Base-by-base conservation (phyloP, 768 basidiomycete species). In the Mycena leptocephala region DNA sequence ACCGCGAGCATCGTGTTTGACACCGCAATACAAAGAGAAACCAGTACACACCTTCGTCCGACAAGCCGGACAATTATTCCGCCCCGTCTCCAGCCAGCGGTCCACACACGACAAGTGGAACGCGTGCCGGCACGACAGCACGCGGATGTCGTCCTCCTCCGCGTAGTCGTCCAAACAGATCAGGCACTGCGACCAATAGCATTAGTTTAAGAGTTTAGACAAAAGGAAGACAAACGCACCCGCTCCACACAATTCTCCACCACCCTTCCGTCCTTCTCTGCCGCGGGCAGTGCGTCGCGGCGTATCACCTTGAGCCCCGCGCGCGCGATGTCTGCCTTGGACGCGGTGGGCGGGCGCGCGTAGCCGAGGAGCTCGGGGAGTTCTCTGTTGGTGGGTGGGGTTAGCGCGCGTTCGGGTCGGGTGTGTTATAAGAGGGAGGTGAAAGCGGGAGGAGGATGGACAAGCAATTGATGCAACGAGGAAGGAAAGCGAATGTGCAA, bases 21-120 rank as follows among this genome's bases (percentile, higher is more conserved):
- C n/a, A n/a, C n/a, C n/a, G n/a, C n/a, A 43, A 43, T 9, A 43
- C 9, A 13, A 32, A 61, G 24, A 28, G 13, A 11, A 51, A 41
- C n/a, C 51, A 61, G 20, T 81, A 77, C 33, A 71, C 90, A 94
- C 94, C 88, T 90, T 93, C 39, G 92, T 89, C 63, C 97, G 93
- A 86, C 97, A 98, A 9, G 96, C 96, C 39, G 97, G 97, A 83
- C 97, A 98, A 73, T 96, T 96, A 80, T 98, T 98, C 71, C 93
- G 89, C 4, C 97, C 96, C 7, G 90, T 92, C 82, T 93, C 90
- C 39, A 98, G 87, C 96, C 97, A 98, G 74, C 89, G 92, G 81
- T 98, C 97, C 8, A 98, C 96, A 79, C 97, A 98, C 26, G 83
- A 86, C 80, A 93, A 93, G 81, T 99, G 97, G 89, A 97, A 99